Evolutionary conservation across 202 grass and related monocot species (phyloP).

Genomic region (Cymbopogon flexuosus): DNA sequence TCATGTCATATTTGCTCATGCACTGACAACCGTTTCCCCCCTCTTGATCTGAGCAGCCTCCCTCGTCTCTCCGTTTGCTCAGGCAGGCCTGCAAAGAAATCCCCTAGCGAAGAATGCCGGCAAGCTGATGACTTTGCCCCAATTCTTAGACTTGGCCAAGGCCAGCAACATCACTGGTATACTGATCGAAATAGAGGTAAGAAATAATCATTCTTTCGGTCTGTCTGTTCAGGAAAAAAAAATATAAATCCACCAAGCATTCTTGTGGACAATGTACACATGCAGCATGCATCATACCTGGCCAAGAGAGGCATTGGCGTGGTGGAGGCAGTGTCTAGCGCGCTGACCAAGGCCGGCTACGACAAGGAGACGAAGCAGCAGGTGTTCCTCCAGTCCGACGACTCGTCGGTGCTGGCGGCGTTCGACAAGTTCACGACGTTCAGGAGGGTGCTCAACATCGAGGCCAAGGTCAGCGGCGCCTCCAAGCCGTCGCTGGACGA

Average conservation of each 20-base stretch:
- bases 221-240: background rate
- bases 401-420: conserved; percentile 63
- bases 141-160: conserved; percentile 66
- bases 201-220: background rate
- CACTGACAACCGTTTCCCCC: conserved; percentile 2
- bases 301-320: conserved; percentile 73
- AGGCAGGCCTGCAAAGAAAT: conserved; percentile 65
- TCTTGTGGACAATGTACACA: conserved; percentile 1
- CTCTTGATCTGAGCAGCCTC: conserved; percentile 40
- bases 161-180: conserved; percentile 58
- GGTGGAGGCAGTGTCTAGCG: conserved; percentile 53
- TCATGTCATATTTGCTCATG: background rate
- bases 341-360: conserved; percentile 67
- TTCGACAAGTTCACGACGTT: conserved; percentile 61
- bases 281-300: conserved; percentile 65
- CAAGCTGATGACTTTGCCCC: conserved; percentile 56
- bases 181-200: conserved; percentile 79
- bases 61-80: conserved; percentile 44
- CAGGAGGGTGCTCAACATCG: conserved; percentile 49
- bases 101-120: conserved; percentile 68
- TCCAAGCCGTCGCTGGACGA: conserved; percentile 52
- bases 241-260: background rate
- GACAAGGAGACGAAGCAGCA: conserved; percentile 52
- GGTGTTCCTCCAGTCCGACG: conserved; percentile 74
- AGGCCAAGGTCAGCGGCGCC: conserved; percentile 47